Evolutionary conservation across 2,329 filamentous ascomycete genomes (phyloP).

Genomic region (Diplodia scrobiculata): DNA sequence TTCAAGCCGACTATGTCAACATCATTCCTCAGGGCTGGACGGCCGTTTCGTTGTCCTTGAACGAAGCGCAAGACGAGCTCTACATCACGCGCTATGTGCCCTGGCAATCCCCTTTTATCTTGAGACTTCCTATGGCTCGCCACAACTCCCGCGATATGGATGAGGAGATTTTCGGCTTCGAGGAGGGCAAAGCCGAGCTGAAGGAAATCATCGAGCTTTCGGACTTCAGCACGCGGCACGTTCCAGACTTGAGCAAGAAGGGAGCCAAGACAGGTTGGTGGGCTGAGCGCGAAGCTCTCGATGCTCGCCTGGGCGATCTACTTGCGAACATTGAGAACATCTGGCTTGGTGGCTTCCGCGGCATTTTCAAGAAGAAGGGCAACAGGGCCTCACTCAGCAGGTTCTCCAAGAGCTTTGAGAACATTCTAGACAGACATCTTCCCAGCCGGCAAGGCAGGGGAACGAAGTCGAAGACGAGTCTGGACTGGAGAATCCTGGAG

Average conservation of each 20-base stretch:
- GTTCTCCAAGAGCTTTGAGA: conserved; percentile 77
- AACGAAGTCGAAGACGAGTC: conserved; percentile 50
- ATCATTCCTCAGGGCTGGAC: conserved; percentile 82
- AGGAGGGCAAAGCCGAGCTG: conserved; percentile 76
- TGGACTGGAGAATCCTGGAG: conserved; percentile 73
- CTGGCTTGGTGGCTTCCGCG: conserved; percentile 93
- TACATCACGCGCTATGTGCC: conserved; percentile 83
- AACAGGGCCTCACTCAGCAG: conserved; percentile 66
- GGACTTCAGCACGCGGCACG: conserved; percentile 78
- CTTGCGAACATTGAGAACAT: conserved; percentile 84
- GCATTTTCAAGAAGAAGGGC: conserved; percentile 77
- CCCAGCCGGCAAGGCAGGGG: conserved; percentile 73
- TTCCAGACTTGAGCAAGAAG: conserved; percentile 70
- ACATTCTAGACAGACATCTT: conserved; percentile 78
- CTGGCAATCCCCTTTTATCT: conserved; percentile 75
- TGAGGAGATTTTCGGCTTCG: conserved; percentile 79
- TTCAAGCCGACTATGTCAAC: conserved; percentile 80
- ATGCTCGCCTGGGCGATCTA: conserved; percentile 73
- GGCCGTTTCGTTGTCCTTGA: conserved; percentile 80
- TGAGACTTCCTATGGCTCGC: conserved; percentile 81
- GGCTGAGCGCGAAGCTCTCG: conserved; percentile 78
- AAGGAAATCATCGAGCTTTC: conserved; percentile 78
- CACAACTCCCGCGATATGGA: conserved; percentile 80
- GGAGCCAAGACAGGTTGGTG: conserved; percentile 85
- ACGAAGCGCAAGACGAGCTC: conserved; percentile 78